phyloP scores from a whole-genome alignment of 2,329 filamentous ascomycete genomes.

The Pseudogymnoascus sp. region DNA sequence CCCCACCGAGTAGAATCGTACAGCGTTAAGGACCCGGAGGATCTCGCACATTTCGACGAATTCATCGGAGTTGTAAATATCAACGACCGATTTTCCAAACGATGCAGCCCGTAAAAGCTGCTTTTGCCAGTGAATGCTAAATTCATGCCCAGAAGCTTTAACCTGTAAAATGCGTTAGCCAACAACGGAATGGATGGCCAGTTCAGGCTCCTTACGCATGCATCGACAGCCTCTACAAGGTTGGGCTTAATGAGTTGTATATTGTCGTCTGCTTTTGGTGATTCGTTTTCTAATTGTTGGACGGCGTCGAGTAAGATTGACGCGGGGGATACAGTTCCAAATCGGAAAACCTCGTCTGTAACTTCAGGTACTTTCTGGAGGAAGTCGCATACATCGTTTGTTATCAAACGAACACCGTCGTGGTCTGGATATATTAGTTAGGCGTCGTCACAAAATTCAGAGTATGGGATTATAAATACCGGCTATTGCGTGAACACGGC shows the following conservation, averaged over 20 bases:
- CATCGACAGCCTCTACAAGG: conserved; percentile 87
- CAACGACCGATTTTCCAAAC: conserved; percentile 93
- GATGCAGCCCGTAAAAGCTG: conserved; percentile 92
- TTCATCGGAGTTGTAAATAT: conserved; percentile 96
- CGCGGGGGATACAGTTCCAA: conserved; percentile 80
- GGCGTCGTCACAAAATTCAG: background rate
- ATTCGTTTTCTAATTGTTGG: conserved; percentile 84
- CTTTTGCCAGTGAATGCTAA: conserved; percentile 87
- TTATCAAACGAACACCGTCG: conserved; percentile 85
- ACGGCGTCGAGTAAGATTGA: conserved; percentile 92
- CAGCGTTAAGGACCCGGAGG: conserved; percentile 84
- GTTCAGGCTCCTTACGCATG: conserved; percentile 49
- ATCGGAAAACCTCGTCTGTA: conserved; percentile 81
- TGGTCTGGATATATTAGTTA: conserved; percentile 42
- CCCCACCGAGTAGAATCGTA: conserved; percentile 85
- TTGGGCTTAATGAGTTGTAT: conserved; percentile 88
- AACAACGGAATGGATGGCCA: background rate
- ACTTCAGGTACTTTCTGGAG: conserved; percentile 87
- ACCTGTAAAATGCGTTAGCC: conserved; percentile 37
- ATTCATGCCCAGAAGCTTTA: conserved; percentile 88
- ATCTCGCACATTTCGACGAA: conserved; percentile 98
- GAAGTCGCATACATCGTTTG: conserved; percentile 94
- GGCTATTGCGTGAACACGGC: conserved; percentile 79
- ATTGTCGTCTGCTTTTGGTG: conserved; percentile 94
- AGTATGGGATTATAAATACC: conserved; percentile 44